Evolutionary conservation across 1,284 basidiomycete genomes (phyloP), one percentile per base, ranked within the genome.

Genomic region (Cystobasidiaceae sp.): DNA sequence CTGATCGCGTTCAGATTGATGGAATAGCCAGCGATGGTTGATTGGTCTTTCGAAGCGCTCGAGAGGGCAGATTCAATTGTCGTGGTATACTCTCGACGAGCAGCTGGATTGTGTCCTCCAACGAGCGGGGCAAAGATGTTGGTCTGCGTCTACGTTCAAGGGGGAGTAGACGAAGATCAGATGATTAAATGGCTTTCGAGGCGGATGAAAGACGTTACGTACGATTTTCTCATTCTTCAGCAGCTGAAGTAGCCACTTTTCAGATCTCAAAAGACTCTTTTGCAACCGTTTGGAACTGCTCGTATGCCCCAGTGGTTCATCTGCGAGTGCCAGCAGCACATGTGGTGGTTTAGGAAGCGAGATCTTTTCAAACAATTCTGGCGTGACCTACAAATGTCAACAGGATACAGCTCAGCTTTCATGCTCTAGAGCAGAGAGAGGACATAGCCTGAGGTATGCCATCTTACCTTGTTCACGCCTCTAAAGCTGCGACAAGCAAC

Each of bases 401-500:
- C 21, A 8, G 8, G 17, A 25, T 7, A 25, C 46, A 28, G n/a
- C 17, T 27, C 21, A 46, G 21, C n/a, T n/a, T n/a, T n/a, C n/a
- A n/a, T n/a, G n/a, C n/a, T n/a, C n/a, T n/a, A n/a, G n/a, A n/a
- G n/a, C n/a, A n/a, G n/a, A n/a, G n/a, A n/a, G n/a, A n/a, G n/a
- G n/a, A n/a, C n/a, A n/a, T n/a, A n/a, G n/a, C n/a, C n/a, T n/a
- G n/a, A n/a, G n/a, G n/a, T n/a, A n/a, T n/a, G n/a, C n/a, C n/a
- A n/a, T n/a, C 76, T 43, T 46, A 86, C 87, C 82, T 85, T 87
- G 21, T 83, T 81, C 1, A 88, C 83, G 9, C 89, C 89, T n/a
- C 86, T 79, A 13, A 86, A 76, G 60, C 84, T 85, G 28, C 80
- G 77, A 0, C 82, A 84, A 6, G 81, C 80, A 3, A 88, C 76